Evolutionary conservation across 169 alveolate genomes (phyloP).

Genomic region (Plasmodium fragile): DNA sequence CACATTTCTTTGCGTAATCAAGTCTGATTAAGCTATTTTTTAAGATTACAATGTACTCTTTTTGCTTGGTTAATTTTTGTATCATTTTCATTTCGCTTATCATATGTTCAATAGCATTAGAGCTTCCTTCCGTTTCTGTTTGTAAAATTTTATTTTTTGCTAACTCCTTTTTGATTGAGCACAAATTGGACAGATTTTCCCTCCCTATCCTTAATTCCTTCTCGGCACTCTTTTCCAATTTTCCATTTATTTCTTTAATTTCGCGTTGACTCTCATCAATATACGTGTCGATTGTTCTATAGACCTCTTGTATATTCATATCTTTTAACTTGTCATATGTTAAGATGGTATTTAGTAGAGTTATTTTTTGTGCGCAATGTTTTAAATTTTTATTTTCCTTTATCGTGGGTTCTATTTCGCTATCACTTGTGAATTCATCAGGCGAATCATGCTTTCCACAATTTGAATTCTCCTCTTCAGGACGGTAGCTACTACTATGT

Average conservation of each 20-base stretch:
- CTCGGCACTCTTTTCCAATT: conserved; percentile 16
- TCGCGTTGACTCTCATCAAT: conserved; percentile 6
- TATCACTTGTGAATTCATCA: neutral
- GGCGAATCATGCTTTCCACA: neutral
- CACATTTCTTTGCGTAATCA: conserved; percentile 63
- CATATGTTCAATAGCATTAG: conserved; percentile 31
- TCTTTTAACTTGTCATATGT: conserved; percentile 14
- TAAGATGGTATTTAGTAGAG: neutral
- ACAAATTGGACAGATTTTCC: neutral
- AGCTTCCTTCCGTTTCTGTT: conserved; percentile 16
- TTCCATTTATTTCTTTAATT: conserved; percentile 15
- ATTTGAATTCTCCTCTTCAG: neutral
- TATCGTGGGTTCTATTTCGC: neutral
- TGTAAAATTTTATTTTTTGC: neutral
- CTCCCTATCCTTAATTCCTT: conserved; percentile 16
- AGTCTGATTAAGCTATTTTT: conserved; percentile 29
- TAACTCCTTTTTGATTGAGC: conserved; percentile 30
- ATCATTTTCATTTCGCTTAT: conserved; percentile 58
- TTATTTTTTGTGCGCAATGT: conserved; percentile 16
- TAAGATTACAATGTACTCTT: conserved; percentile 38
- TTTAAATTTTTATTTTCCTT: conserved; percentile 33
- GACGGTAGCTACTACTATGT: neutral
- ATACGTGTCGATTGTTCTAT: conserved; percentile 33
- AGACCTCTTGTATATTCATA: conserved; percentile 10
- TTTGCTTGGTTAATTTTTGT: conserved; percentile 45